Base-by-base conservation (phyloP, 1,284 basidiomycete genomes). In the Spongispora temasekensis region DNA sequence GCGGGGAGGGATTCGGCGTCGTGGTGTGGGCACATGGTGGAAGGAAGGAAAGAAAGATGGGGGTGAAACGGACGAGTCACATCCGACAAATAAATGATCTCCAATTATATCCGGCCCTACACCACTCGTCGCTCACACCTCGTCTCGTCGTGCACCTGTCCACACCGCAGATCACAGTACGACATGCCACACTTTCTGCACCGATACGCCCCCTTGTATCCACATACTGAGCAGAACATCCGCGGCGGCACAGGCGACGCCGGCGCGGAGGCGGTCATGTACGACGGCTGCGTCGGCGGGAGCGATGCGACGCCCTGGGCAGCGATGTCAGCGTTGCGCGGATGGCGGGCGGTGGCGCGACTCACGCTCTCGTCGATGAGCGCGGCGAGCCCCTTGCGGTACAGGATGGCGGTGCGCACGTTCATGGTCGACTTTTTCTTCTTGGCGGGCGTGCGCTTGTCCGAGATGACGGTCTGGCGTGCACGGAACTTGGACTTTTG, bases 371-470 rank as follows among this genome's bases (percentile, higher is more conserved):
- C 91, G n/a, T 91, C 89, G 30, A 93, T 76, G 56, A 93, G 77
- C 15, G 85, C 81, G 4, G 82, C 76, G 15, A 93, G 78, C 63
- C 83, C 90, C 75, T 93, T 93, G 64, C 88, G 86, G 74, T 94
- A 94, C 51, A 94, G 76, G 23, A 94, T 78, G 27, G 91, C 90
- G 42, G 86, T 85, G 60, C 91, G 82, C 54, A 94, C 84, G 67
- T 84, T 88, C 85, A 89, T 89, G 21, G 84, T 89, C n/a, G 89
- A 87, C 71, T 91, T 92, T 76, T 90, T 92, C 79, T 86, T 88
- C 69, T 61, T 73, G 71, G 80, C 75, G 59, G 83, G 77, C 56
- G 77, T 76, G 57, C 85, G 83, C 76, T 89, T 89, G 79, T 91
- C 89, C 46, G 89, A 90, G 56, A 91, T 86, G 30, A 74, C 72